phyloP scores from a whole-genome alignment of 116 monocot species.

The Iris pallida region DNA sequence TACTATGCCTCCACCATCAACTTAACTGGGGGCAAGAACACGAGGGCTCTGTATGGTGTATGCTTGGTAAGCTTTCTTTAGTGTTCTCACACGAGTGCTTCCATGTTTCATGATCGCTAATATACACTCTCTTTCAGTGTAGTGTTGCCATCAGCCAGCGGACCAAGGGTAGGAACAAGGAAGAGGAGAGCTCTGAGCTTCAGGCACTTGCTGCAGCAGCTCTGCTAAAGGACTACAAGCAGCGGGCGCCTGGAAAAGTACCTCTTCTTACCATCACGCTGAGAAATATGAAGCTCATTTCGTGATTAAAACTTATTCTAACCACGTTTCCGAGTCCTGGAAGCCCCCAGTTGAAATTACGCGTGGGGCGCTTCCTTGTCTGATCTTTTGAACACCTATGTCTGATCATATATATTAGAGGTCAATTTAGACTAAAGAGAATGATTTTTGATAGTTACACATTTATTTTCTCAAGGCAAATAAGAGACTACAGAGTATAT shows the following conservation, averaged over 20 bases:
- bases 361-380: too few relatives aligned
- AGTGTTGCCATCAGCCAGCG: constrained; percentile 58
- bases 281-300: constrained; percentile 64
- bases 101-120: too few relatives aligned
- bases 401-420: too few relatives aligned
- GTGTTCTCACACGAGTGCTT: too few relatives aligned
- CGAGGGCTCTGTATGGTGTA: constrained; percentile 78
- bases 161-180: constrained; percentile 68
- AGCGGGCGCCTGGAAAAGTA: constrained; percentile 56
- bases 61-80: constrained; percentile 58
- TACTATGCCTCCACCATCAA: constrained; percentile 82
- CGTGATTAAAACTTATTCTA: constrained; percentile 20
- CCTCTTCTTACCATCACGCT: constrained; percentile 47
- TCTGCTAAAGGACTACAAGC: constrained; percentile 68
- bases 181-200: constrained; percentile 65
- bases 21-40: constrained; percentile 88
- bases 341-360: too few relatives aligned
- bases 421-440: too few relatives aligned
- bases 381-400: too few relatives aligned
- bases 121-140: constrained; percentile 41
- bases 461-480: too few relatives aligned
- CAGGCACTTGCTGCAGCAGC: constrained; percentile 60
- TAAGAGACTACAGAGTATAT: too few relatives aligned
- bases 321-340: not conserved
- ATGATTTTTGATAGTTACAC: too few relatives aligned